Base-by-base conservation (phyloP, 2,329 filamentous ascomycete genomes). In the Ceratocystis variospora region DNA sequence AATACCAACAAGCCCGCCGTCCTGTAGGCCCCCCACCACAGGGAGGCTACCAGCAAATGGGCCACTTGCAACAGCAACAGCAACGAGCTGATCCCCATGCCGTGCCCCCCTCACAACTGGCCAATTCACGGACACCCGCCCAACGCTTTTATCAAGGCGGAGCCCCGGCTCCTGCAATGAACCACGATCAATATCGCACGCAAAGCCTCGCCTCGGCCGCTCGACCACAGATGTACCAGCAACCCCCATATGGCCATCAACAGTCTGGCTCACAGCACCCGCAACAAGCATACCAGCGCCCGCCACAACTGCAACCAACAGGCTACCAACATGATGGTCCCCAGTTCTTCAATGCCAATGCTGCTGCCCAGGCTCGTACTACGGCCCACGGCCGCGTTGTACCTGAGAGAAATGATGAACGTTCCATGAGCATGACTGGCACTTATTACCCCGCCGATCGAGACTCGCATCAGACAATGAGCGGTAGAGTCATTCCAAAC, bases 351-450 rank as follows among this genome's bases (percentile, higher is more conserved):
- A 68, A 68, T 46, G 61, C 61, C n/a, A 65, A 61, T 46, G 46
- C 66, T 17, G 66, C 66, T 46, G 50, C 66, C 22, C 66, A 85
- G 71, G 86, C 90, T 1, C 83, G 87, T 69, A 96, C 90, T 62
- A 99, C 94, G 2, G 90, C 92, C 7, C 92, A 96, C 74, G 94
- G 94, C 41, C 84, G 94, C 68, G 81, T 94, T 45, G 91, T 99
- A 7, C 94, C 94, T 1, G 92, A 96, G 73, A 86, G 93, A 65
- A 88, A 92, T 69, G 90, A 95, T 72, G 93, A 97, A 75, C 85
- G 94, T 67, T 87, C 94, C 69, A 97, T 97, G 94, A 96, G 93
- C 59, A 87, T 99, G 87, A 94, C 88, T 4, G 90, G 89, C 8
- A 89, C 75, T 22, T 80, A 78, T 68, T 74, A 90, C 71, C 81